A percentile compares a stretch with the other conserved stretches of the same genome.
These are phyloP conservation scores for Thuja plicata DNA, from an alignment of 83 land plant genomes.

Conservation along the genomic window DNA sequence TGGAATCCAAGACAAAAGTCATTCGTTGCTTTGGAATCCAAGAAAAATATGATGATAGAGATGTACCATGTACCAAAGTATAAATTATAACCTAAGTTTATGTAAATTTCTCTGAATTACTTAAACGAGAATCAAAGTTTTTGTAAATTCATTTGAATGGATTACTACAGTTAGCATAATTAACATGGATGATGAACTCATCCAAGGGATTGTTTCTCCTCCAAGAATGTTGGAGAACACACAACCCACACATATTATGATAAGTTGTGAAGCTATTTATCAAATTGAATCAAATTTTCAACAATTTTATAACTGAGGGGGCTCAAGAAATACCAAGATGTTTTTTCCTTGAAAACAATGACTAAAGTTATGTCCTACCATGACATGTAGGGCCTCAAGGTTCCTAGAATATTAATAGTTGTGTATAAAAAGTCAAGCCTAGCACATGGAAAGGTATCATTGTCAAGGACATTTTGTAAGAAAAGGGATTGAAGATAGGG, in stretches of 20 bases:
- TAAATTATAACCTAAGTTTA: neutral
- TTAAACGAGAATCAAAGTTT: too few relatives aligned
- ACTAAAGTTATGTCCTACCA: neutral
- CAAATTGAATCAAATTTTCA: too few relatives aligned
- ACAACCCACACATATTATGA: neutral
- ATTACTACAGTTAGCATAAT: too few relatives aligned
- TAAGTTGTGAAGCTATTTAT: too few relatives aligned
- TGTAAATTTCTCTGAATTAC: too few relatives aligned
- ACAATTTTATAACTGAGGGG: too few relatives aligned
- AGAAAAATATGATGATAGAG: neutral
- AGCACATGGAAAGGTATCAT: constrained; percentile 1
- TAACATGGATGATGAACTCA: too few relatives aligned
- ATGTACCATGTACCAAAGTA: neutral
- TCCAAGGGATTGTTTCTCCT: neutral
- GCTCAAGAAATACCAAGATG: too few relatives aligned
- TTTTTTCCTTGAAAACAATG: too few relatives aligned
- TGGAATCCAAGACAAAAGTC: neutral
- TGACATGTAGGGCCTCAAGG: neutral
- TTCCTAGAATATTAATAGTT: neutral
- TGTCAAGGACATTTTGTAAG: neutral
- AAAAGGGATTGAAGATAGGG: too few relatives aligned
- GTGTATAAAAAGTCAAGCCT: neutral
- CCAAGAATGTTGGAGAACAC: neutral
- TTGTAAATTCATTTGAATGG: too few relatives aligned
- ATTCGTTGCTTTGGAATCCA: neutral